Evolutionary conservation across 108 stramenopile genomes (phyloP).

Genomic region (Skeletonema tropicum): DNA sequence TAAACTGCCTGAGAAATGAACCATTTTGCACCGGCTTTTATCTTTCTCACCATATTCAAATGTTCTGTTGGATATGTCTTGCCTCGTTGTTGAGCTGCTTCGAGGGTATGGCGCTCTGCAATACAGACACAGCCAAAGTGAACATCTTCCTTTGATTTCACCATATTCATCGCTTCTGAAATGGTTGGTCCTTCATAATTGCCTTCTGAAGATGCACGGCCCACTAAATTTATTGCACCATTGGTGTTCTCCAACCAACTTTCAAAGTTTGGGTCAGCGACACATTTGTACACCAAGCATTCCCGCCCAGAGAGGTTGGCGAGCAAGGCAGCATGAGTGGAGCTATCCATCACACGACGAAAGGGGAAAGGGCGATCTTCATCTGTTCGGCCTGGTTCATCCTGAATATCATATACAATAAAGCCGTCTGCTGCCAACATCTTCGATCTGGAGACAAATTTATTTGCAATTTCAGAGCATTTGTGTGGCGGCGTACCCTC

Average conservation of each 20-base stretch:
- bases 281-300: constrained; percentile 66
- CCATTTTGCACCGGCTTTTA: constrained; percentile 61
- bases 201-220: constrained; percentile 39
- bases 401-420: constrained; percentile 76
- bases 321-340: constrained; percentile 48
- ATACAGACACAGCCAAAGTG: constrained; percentile 68
- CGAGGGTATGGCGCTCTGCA: constrained; percentile 68
- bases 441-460: constrained; percentile 44
- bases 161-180: constrained; percentile 44
- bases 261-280: constrained; percentile 53
- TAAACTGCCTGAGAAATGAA: constrained; percentile 68
- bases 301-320: constrained; percentile 34
- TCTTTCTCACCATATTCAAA: constrained; percentile 62
- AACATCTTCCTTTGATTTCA: constrained; percentile 11
- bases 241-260: constrained; percentile 46
- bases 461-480: constrained; percentile 39
- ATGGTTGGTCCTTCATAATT: constrained; percentile 47
- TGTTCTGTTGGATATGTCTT: constrained; percentile 59
- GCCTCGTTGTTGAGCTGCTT: constrained; percentile 43
- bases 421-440: constrained; percentile 66
- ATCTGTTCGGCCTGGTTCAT: constrained; percentile 57
- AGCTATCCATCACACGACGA: constrained; percentile 55
- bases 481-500: constrained; percentile 43
- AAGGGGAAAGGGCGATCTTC: constrained; percentile 61
- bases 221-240: constrained; percentile 61